Conservation (phyloP, 1,139 yeast genomes). For the Suhomyces choctaworum region DNA sequence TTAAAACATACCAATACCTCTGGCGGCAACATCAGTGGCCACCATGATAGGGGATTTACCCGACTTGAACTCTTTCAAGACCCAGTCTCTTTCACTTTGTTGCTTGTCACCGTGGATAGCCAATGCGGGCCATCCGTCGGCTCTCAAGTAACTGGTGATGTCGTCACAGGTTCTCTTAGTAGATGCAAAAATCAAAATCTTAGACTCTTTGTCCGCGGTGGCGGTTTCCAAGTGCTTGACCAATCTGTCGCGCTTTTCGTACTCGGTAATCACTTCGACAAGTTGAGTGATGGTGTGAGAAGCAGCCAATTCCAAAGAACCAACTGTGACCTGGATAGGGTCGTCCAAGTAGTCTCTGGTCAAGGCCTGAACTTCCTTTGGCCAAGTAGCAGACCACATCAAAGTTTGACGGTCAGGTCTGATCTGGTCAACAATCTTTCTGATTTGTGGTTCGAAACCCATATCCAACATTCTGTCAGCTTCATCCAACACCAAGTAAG, state of each 20-base stretch:
- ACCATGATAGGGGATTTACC: conserved; percentile 97
- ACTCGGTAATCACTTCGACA: conserved; percentile 88
- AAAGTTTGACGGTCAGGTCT: conserved; percentile 97
- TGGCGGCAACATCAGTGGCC: conserved; percentile 99
- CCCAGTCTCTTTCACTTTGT: conserved; percentile 99
- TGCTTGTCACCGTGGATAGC: conserved; percentile 99
- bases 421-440: conserved; percentile 92
- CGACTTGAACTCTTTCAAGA: conserved; percentile 82
- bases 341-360: conserved; percentile 90
- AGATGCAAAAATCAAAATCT: conserved; percentile 85
- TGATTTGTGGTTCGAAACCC: conserved; percentile 97
- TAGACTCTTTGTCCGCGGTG: conserved; percentile 73
- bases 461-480: conserved; percentile 96
- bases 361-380: conserved; percentile 91
- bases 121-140: conserved; percentile 98
- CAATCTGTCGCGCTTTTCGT: conserved; percentile 90
- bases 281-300: conserved; percentile 94
- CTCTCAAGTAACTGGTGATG: conserved; percentile 84
- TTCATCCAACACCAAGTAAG: conserved; percentile 95
- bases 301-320: conserved; percentile 94
- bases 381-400: conserved; percentile 99
- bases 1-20: conserved; percentile 96
- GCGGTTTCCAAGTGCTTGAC: conserved; percentile 82
- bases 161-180: conserved; percentile 98
- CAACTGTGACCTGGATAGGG: conserved; percentile 94